Conservation (phyloP, 1,284 basidiomycete species). For the Phellopilus nigrolimitatus region DNA sequence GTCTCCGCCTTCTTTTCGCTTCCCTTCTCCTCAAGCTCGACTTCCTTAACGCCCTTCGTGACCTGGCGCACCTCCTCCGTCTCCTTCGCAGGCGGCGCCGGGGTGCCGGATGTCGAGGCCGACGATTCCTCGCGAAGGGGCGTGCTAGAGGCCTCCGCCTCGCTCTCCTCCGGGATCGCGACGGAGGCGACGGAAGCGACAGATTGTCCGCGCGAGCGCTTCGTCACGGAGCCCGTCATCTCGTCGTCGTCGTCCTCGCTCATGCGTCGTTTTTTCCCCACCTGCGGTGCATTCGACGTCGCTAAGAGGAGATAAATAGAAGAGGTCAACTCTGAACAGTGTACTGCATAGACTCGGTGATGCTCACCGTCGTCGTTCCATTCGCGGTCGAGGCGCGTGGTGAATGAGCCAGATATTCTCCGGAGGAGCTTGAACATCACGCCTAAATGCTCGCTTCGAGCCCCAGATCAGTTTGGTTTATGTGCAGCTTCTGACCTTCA, state of each 20-base stretch:
- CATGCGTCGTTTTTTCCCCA: constrained; percentile 59
- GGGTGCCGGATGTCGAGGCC: constrained; percentile 17
- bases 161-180: constrained; percentile 21
- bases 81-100: constrained; percentile 27
- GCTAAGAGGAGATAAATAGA: constrained; percentile 37
- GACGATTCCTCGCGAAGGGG: constrained; percentile 21
- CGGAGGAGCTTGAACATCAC: constrained; percentile 70
- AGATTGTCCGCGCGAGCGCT: constrained; percentile 37
- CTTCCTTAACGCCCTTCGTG: constrained; percentile 62
- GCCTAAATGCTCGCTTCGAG: too few relatives aligned
- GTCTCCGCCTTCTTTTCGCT: neutral
- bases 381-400: constrained; percentile 63
- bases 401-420: constrained; percentile 64
- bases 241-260: constrained; percentile 46
- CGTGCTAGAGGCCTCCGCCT: constrained; percentile 20
- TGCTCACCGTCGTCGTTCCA: constrained; percentile 71
- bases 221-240: constrained; percentile 34
- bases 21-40: constrained; percentile 48
- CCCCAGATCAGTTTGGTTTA: too few relatives aligned
- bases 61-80: constrained; percentile 60
- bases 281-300: constrained; percentile 67
- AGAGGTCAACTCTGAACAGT: constrained; percentile 22
- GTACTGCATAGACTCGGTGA: constrained; percentile 19
- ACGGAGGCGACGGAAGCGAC: constrained; percentile 24
- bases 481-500: too few relatives aligned